These are phyloP conservation scores for Choanephora cucurbitarum DNA, from an alignment of 371 early-diverging fungal species.

Conservation along the genomic window DNA sequence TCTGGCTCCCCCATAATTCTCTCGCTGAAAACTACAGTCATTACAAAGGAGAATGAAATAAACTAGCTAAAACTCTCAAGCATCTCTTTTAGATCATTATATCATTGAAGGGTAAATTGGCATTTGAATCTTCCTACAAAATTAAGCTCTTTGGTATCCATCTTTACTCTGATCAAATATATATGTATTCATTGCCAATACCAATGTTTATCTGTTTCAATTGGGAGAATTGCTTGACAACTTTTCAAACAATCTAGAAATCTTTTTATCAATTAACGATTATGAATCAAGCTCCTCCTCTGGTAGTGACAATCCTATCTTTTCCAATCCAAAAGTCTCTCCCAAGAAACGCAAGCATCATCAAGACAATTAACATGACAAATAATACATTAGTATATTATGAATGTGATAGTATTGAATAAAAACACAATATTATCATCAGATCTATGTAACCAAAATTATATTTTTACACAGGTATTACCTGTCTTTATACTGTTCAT, in stretches of 20 bases:
- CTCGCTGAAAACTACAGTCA: slow-evolving; percentile 13
- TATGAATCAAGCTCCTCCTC: slow-evolving; percentile 16
- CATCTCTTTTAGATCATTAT: slow-evolving; percentile 11
- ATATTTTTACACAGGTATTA: too few species aligned
- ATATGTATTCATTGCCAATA: slow-evolving; percentile 17
- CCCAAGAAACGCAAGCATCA: too few species aligned
- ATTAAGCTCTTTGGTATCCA: slow-evolving; percentile 18
- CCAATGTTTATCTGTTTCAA: slow-evolving; percentile 16
- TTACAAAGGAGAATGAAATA: slow-evolving; percentile 16
- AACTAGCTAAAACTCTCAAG: slow-evolving; percentile 19
- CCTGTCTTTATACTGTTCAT: too few species aligned
- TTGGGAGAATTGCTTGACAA: slow-evolving; percentile 12
- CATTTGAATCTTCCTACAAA: slow-evolving; percentile 3
- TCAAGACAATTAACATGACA: too few species aligned
- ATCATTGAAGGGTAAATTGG: slow-evolving; percentile 2
- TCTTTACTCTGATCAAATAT: slow-evolving; percentile 11
- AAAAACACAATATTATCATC: too few species aligned
- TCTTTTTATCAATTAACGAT: slow-evolving; percentile 9
- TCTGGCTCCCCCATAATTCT: slow-evolving; percentile 11
- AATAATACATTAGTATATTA: too few species aligned
- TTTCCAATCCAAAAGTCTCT: background rate
- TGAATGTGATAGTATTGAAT: too few species aligned
- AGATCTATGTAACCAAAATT: too few species aligned
- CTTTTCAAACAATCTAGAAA: slow-evolving; percentile 4
- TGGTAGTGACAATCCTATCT: slow-evolving; percentile 31